phyloP scores from a whole-genome alignment of 352 stramenopile genomes.

The Globisporangium perplexum region DNA sequence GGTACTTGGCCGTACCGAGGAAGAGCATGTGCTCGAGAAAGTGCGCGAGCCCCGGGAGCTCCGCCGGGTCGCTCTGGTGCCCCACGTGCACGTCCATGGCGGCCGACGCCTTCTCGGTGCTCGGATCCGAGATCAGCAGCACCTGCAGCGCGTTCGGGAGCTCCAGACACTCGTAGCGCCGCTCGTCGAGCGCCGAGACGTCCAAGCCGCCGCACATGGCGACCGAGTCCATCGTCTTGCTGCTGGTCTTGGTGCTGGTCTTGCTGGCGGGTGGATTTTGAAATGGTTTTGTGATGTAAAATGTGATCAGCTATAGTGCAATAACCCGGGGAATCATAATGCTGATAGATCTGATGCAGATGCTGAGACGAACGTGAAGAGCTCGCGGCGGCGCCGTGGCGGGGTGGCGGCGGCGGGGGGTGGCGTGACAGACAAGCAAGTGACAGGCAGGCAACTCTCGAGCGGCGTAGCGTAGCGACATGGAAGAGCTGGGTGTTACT shows the following conservation, averaged over 20 bases:
- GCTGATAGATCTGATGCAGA: too few relatives aligned
- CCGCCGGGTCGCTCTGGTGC: conserved; percentile 83
- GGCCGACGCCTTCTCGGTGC: conserved; percentile 89
- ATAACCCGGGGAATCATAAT: too few relatives aligned
- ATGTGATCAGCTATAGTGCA: too few relatives aligned
- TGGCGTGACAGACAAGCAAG: too few relatives aligned
- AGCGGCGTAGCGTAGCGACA: neutral
- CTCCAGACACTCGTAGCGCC: conserved; percentile 44
- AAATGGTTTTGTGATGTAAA: neutral
- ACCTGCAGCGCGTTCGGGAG: conserved; percentile 59
- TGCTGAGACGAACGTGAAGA: too few relatives aligned
- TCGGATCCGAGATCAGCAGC: conserved; percentile 88
- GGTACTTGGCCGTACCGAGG: conserved; percentile 94
- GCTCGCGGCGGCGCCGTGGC: too few relatives aligned
- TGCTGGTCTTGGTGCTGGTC: neutral
- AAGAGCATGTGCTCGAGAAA: conserved; percentile 98
- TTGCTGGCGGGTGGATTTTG: neutral
- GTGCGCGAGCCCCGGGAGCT: conserved; percentile 87
- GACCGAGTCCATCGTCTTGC: conserved; percentile 13
- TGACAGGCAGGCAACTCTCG: too few relatives aligned
- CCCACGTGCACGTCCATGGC: conserved; percentile 96
- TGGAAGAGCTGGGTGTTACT: neutral
- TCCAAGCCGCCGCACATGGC: conserved; percentile 15
- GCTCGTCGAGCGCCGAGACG: conserved; percentile 57
- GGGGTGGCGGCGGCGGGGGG: too few relatives aligned